These are phyloP conservation scores for Conoideocrella luteorostrata DNA, from an alignment of 2,329 filamentous ascomycete species.

Conservation along the genomic window DNA sequence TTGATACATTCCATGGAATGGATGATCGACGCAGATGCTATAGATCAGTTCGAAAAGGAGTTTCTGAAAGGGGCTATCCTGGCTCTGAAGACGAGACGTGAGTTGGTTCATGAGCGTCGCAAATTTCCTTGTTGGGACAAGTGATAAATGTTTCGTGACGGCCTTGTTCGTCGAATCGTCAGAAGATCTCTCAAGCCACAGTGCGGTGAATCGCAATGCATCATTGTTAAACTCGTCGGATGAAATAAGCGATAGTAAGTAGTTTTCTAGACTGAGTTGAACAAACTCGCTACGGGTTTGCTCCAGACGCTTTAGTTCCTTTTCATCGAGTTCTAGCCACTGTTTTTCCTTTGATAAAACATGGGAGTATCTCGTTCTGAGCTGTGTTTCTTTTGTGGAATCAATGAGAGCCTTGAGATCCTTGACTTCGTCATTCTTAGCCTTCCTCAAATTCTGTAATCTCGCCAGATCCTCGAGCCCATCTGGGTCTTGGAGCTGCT, in stretches of 20 bases:
- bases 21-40: constrained; percentile 85
- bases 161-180: constrained; percentile 70
- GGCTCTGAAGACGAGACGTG: constrained; percentile 79
- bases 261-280: constrained; percentile 87
- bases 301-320: constrained; percentile 74
- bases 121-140: constrained; percentile 87
- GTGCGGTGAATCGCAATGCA: constrained; percentile 80
- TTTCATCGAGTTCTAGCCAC: constrained; percentile 86
- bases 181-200: constrained; percentile 88
- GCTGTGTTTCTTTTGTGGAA: constrained; percentile 43
- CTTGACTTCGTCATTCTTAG: constrained; percentile 72
- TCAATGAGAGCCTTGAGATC: constrained; percentile 60
- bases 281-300: constrained; percentile 75
- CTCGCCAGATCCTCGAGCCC: constrained; percentile 78
- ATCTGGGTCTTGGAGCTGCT: constrained; percentile 83
- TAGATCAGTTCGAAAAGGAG: constrained; percentile 68
- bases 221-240: constrained; percentile 88
- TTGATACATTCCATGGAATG: constrained; percentile 95
- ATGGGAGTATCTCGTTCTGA: constrained; percentile 49
- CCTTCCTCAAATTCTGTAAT: constrained; percentile 69
- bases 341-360: constrained; percentile 68
- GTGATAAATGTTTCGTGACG: constrained; percentile 61
- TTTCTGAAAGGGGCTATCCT: constrained; percentile 65
- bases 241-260: constrained; percentile 74
- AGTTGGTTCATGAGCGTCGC: constrained; percentile 91